Base-by-base conservation (phyloP, 805 yeast genomes). In the Nakazawaea molendinolei region DNA sequence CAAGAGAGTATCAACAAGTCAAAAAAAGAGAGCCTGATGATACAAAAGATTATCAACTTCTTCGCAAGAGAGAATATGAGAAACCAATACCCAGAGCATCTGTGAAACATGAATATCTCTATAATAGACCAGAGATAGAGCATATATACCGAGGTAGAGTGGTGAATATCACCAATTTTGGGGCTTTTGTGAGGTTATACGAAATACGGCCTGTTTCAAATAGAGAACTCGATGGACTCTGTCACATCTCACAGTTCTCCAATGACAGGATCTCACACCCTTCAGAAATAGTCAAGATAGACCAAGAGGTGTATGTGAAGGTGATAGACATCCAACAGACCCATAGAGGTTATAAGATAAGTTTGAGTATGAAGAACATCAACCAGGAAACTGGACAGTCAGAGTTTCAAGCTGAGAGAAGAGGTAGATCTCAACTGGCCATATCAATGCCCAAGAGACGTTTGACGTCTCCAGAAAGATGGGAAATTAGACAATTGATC, bases 401-500 rank as follows among this genome's bases (percentile, higher is more conserved):
- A 28, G 40, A n/a, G 33, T 37, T 10, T 22, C 38, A 27, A 24
- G 25, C 13, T 25, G 39, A 10, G 34, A 37, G 20, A 30, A 34
- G 35, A 13, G 28, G 17, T 27, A 21, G 25, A 15, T 34, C 6
- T 17, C 28, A 10, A 19, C 27, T 8, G 36, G 22, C 29, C 10
- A 25, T 23, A 29, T 13, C 22, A 19, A 16, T 16, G 33, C 15
- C 29, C 34, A 28, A 8, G 42, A 59, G 67, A 42, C 66, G 84
- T 35, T 54, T 80, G 23, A 80, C 94, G 0, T 82, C 94, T 0
- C 94, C 94, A 0, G 97, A 89, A 56, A 59, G 86, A 38, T 89
- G 96, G 95, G 97, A 90, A 51, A 68, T 85, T 34, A 66, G 83
- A 23, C 96, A 89, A 51, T 60, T 89, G 30, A 83, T 82, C 18